Conservation (phyloP, 495 filamentous ascomycete species). For the Tuber borchii region DNA sequence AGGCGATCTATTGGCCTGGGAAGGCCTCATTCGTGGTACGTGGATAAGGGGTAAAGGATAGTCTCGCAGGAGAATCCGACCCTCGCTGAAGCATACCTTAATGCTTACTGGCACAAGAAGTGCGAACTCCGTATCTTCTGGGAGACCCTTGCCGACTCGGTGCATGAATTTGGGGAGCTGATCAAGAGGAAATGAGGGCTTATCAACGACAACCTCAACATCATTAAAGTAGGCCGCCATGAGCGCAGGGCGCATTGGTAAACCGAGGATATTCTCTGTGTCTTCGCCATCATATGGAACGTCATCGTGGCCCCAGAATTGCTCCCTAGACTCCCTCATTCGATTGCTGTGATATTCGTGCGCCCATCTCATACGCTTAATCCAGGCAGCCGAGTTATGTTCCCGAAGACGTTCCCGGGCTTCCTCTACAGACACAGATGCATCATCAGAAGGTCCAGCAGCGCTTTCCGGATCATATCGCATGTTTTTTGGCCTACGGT, state of each 20-base stretch:
- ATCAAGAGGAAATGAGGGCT: slow-evolving; percentile 78
- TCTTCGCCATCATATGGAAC: slow-evolving; percentile 73
- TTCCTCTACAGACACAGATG: slow-evolving; percentile 63
- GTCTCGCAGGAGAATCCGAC: slow-evolving; percentile 73
- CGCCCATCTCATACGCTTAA: slow-evolving; percentile 74
- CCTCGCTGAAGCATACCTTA: slow-evolving; percentile 86
- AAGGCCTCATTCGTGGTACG: slow-evolving; percentile 71
- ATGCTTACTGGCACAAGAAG: slow-evolving; percentile 85
- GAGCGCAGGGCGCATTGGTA: slow-evolving; percentile 78
- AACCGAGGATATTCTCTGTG: slow-evolving; percentile 74
- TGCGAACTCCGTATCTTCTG: slow-evolving; percentile 78
- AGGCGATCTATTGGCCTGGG: slow-evolving; percentile 71
- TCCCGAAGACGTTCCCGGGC: slow-evolving; percentile 68
- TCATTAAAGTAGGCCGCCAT: slow-evolving; percentile 77
- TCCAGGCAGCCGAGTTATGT: slow-evolving; percentile 87
- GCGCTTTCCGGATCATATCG: slow-evolving; percentile 75
- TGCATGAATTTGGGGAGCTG: slow-evolving; percentile 78
- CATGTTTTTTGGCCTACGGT: slow-evolving; percentile 51
- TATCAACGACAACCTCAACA: slow-evolving; percentile 78
- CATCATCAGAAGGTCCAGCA: slow-evolving; percentile 58
- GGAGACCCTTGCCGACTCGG: slow-evolving; percentile 90
- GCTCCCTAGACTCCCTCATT: slow-evolving; percentile 69
- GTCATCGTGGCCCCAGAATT: slow-evolving; percentile 80
- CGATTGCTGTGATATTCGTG: slow-evolving; percentile 61
- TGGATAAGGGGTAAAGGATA: slow-evolving; percentile 91